phyloP scores from a whole-genome alignment of 2,329 filamentous ascomycete species.

The Chaetomiaceae sp. region DNA sequence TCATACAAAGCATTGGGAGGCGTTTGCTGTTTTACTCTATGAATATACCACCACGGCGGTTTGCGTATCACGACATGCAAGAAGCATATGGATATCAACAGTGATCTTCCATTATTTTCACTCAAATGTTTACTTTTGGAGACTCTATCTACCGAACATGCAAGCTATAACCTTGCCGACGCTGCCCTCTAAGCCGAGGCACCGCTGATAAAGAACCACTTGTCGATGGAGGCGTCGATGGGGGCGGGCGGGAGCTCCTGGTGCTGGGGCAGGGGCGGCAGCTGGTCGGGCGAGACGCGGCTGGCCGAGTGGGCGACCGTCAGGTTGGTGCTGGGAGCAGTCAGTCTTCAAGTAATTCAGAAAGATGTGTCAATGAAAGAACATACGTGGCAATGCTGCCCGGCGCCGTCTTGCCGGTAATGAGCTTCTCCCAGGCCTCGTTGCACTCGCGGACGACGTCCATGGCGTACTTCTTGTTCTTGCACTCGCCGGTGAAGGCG shows the following conservation, averaged over 20 bases:
- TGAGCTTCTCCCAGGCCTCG: conserved; percentile 95
- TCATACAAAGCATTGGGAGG: conserved; percentile 16
- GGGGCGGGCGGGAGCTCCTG: conserved; percentile 80
- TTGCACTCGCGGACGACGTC: conserved; percentile 94
- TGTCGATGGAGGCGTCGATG: conserved; percentile 96
- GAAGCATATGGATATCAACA: too few species aligned
- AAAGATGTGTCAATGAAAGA: neutral
- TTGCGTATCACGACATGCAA: neutral
- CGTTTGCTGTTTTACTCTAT: conserved; percentile 9
- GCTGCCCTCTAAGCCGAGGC: conserved; percentile 63
- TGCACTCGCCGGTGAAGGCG: conserved; percentile 99
- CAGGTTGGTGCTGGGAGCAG: conserved; percentile 66
- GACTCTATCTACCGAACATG: neutral
- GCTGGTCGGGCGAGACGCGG: conserved; percentile 63
- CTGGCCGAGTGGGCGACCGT: conserved; percentile 68
- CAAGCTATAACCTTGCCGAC: neutral
- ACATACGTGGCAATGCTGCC: conserved; percentile 80
- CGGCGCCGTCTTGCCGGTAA: conserved; percentile 78
- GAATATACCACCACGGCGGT: conserved; percentile 7
- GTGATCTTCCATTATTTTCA: too few species aligned
- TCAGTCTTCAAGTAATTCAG: conserved; percentile 27
- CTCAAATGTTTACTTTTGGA: neutral
- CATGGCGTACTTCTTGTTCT: conserved; percentile 98
- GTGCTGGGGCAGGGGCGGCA: conserved; percentile 71
- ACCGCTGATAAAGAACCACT: conserved; percentile 99